Base-by-base conservation (phyloP, 345 rosid genomes). In the Eutrema yunnanense region DNA sequence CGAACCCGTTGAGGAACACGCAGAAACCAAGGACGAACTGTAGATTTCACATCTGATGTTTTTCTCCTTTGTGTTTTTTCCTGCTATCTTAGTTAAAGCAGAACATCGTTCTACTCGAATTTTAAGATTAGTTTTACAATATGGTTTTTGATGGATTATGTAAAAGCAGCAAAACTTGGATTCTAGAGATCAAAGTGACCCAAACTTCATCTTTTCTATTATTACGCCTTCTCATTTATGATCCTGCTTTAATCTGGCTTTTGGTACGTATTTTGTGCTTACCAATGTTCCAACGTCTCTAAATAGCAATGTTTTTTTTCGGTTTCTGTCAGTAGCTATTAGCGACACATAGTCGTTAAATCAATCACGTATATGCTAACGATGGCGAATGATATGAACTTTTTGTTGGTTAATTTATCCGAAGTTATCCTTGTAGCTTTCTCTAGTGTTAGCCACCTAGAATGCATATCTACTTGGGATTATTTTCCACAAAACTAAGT, bases 1-100 rank as follows among this genome's bases (percentile, higher is more conserved):
- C 6, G 85, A 78, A 50, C 70, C 76, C 1, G 80, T 71, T 71
- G 80, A 71, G 60, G 26, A 22, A 22, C 26, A 22, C 26, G 26
- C 26, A 22, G 26, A 22, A 26, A 30, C 43, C 57, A 77, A 67
- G 60, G 81, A 78, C 54, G 81, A 78, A 26, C 74, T 78, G 14
- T 78, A 78, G 81, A 65, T 50, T 71, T 67, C 68, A 67, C 62
- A 41, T 54, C 3, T 54, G 7, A 29, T 71, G 68, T 61, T 65
- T 54, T 47, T n/a, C n/a, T 48, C 16, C 19, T 1, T 10, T 48
- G 6, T 48, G 22, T 73, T 11, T 54, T 65, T 50, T 50, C 34
- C 50, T 38, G 22, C 67, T 40, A 32, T 16, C 43, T 65, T 65
- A 73, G 61, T 67, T 67, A 14, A 62, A 62, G 36, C 62, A 62